A percentile compares a stretch with the other conserved stretches of the same genome.
Conservation (phyloP, 2,329 filamentous ascomycete species). For the Colletotrichum sojae region DNA sequence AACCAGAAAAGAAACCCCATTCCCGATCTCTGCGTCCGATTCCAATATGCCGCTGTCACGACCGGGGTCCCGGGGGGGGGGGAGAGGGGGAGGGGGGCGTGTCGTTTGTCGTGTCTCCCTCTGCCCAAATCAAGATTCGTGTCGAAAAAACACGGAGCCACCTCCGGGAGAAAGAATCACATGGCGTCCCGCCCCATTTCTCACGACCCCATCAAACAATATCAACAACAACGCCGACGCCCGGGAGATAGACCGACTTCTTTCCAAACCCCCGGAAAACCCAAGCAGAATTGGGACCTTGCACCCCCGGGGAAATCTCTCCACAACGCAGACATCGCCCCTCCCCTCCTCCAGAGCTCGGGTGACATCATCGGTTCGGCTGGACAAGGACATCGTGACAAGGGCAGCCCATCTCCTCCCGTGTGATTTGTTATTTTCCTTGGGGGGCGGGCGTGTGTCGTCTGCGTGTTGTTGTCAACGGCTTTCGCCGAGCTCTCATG, state of each 20-base stretch:
- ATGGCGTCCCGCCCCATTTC: not conserved
- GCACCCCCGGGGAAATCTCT: not conserved
- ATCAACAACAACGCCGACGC: no score
- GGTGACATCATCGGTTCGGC: not conserved
- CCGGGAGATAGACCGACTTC: no score
- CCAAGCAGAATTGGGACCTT: not conserved
- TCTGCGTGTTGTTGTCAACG: not conserved
- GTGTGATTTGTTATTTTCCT: not conserved
- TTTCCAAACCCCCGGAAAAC: not conserved
- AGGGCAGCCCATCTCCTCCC: not conserved
- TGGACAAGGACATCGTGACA: not conserved
- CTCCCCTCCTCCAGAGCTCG: not conserved
- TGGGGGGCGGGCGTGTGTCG: not conserved
- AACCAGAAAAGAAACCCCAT: not conserved
- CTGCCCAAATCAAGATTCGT: not conserved
- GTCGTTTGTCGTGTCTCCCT: not conserved
- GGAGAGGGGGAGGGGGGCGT: not conserved
- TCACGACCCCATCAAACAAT: no score
- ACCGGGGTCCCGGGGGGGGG: not conserved
- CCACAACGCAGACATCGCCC: not conserved
- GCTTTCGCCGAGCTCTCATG: constrained; percentile 1
- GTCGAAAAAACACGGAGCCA: not conserved
- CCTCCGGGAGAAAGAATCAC: not conserved
- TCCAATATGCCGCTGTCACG: not conserved
- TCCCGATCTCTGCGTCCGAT: not conserved